These are phyloP conservation scores for Carallia brachiata DNA, from an alignment of 345 rosid species.

Conservation along the genomic window DNA sequence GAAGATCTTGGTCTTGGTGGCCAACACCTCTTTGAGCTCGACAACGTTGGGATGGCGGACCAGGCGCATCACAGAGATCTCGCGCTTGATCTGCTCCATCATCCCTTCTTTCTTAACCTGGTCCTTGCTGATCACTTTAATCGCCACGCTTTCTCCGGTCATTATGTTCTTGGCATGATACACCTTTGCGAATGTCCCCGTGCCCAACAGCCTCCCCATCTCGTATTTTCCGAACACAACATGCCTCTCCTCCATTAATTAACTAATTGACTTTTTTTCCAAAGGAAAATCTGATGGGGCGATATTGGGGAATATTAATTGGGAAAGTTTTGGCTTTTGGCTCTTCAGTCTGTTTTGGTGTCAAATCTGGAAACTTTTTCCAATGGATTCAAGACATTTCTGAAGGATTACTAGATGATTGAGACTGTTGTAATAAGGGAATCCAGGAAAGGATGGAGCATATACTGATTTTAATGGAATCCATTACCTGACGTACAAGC, in stretches of 20 bases:
- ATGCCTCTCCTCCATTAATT: conserved; percentile 17
- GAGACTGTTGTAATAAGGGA: not conserved
- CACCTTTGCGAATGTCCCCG: conserved; percentile 31
- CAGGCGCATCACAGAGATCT: conserved; percentile 25
- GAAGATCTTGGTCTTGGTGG: conserved; percentile 31
- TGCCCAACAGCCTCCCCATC: conserved; percentile 27
- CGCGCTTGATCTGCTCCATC: conserved; percentile 33
- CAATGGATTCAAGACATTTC: not conserved
- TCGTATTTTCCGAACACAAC: conserved; percentile 28
- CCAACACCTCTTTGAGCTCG: conserved; percentile 27
- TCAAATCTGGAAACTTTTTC: not conserved
- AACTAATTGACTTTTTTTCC: no score
- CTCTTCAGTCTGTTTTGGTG: no score
- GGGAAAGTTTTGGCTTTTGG: no score
- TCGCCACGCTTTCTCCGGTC: conserved; percentile 28
- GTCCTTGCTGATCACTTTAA: conserved; percentile 27
- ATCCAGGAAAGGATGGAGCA: conserved; percentile 46
- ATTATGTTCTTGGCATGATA: conserved; percentile 22
- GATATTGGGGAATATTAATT: no score
- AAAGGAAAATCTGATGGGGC: not conserved
- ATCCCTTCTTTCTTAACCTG: conserved; percentile 30
- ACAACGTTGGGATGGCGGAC: conserved; percentile 31
- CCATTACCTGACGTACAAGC: conserved; percentile 21
- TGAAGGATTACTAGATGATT: not conserved
- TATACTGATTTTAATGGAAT: conserved; percentile 28